Percentiles rank a stretch among this genome's conserved stretches.
These are phyloP conservation scores for Gryganskiella cystojenkinii DNA, from an alignment of 192 early-diverging fungal genomes.

Conservation along the genomic window DNA sequence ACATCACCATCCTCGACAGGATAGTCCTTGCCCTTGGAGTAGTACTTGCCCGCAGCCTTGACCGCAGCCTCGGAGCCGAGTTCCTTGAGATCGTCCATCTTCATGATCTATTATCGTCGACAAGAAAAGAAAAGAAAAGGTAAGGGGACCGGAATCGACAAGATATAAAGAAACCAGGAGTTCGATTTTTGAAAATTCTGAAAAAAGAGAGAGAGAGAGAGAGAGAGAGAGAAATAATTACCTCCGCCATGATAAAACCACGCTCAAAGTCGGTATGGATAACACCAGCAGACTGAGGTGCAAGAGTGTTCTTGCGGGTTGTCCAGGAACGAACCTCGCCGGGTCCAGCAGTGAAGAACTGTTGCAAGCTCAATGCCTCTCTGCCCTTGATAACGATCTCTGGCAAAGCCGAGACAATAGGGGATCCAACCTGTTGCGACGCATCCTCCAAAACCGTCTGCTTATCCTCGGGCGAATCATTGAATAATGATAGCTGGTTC, in stretches of 20 bases:
- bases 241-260: constrained; percentile 84
- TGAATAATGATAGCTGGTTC: constrained; percentile 47
- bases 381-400: constrained; percentile 78
- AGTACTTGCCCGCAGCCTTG: constrained; percentile 77
- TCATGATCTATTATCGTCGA: constrained; percentile 45
- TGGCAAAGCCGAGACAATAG: constrained; percentile 63
- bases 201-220: neutral
- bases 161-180: no score
- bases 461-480: constrained; percentile 58
- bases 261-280: constrained; percentile 80
- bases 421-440: constrained; percentile 35
- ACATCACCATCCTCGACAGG: constrained; percentile 73
- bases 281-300: constrained; percentile 75
- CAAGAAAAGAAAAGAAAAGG: no score
- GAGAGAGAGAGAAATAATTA: constrained; percentile 19
- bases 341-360: constrained; percentile 82
- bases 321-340: constrained; percentile 87
- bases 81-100: constrained; percentile 67
- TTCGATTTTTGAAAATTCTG: neutral
- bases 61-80: constrained; percentile 75
- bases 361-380: constrained; percentile 73
- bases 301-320: constrained; percentile 68
- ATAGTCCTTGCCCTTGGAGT: constrained; percentile 80
- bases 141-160: no score
- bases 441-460: constrained; percentile 70